Conservation (phyloP, 2,329 filamentous ascomycete species). For the Beauveria medogensis region DNA sequence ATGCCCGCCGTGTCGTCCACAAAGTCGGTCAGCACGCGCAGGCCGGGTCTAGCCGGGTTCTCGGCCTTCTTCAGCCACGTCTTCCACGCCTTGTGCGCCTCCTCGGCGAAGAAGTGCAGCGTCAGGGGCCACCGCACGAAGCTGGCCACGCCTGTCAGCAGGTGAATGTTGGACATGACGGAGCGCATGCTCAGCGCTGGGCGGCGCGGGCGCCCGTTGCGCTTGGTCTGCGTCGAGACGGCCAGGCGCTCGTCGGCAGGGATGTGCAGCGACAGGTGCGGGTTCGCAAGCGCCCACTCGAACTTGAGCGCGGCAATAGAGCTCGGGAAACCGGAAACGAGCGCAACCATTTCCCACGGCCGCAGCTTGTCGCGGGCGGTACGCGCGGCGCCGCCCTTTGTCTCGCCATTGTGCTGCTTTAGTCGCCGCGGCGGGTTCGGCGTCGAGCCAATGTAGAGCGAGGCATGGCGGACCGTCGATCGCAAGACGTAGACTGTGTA, state of each 20-base stretch:
- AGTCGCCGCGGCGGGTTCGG: conserved; percentile 79
- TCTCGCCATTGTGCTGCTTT: conserved; percentile 82
- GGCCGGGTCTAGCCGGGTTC: conserved; percentile 36
- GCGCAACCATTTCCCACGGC: conserved; percentile 85
- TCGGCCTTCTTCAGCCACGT: conserved; percentile 39
- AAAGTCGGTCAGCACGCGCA: conserved; percentile 53
- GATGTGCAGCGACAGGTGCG: conserved; percentile 74
- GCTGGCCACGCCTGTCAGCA: conserved; percentile 69
- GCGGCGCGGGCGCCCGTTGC: conserved; percentile 45
- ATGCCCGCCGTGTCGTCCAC: conserved; percentile 13
- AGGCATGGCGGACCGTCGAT: conserved; percentile 64
- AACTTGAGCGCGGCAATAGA: conserved; percentile 86
- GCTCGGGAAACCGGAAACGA: conserved; percentile 84
- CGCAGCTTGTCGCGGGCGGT: conserved; percentile 61
- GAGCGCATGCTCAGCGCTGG: conserved; percentile 56
- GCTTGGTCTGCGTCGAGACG: conserved; percentile 41
- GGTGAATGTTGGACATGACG: conserved; percentile 70
- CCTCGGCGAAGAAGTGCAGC: conserved; percentile 67
- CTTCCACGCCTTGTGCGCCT: conserved; percentile 63
- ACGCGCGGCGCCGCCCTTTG: conserved; percentile 70
- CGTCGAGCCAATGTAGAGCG: conserved; percentile 85
- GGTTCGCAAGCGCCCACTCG: conserved; percentile 91
- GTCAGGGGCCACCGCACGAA: conserved; percentile 78
- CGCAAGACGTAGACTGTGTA: conserved; percentile 92
- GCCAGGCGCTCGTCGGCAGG: conserved; percentile 53